Evolutionary conservation across 768 basidiomycete genomes (phyloP), one percentile per base, ranked within the genome.

Genomic region (Asterophora lycoperdoides): DNA sequence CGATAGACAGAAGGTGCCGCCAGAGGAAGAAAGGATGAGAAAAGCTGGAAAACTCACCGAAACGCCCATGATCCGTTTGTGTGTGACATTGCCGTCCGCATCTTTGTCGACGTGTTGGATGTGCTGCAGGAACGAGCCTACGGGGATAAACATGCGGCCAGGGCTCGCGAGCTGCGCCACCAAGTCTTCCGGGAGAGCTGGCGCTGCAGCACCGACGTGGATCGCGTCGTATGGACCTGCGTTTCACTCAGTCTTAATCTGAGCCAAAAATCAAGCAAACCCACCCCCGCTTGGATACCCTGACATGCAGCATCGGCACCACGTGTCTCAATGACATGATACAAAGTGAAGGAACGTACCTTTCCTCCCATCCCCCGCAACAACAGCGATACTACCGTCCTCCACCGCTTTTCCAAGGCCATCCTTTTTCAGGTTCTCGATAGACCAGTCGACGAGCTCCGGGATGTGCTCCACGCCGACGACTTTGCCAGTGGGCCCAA

Each of bases 201-300:
- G 86, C 0, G 94, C 84, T 0, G 95, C 94, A 0, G 95, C 95
- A 3, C 95, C 95, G 32, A 97, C 94, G 56, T 98, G 94, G 42
- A 97, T 96, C 0, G 81, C 85, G 52, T 91, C 79, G 60, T 83
- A 92, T 0, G 86, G 87, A 3, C 75, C 84, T 80, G 51, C 20
- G 10, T 23, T 17, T 14, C 26, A 37, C 6, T 10, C 6, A 20
- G 1, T 26, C 30, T 32, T 13, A 6, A 23, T 32, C 30, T 9
- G 9, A 38, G 1, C 5, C 15, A 20, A 15, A 23, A 18, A 10
- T 13, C 1, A 5, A 33, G 23, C 1, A 10, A 10, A 8, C 69
- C 47, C 26, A 69, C 75, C 72, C 17, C 51, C 63, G 5, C 56
- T 50, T 23, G 62, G 55, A 48, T 72, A 68, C 5, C 74, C 74